Evolutionary conservation across 495 filamentous ascomycete species (phyloP), one percentile per base, ranked within the genome.

Genomic region (Aspergillus cristatus): DNA sequence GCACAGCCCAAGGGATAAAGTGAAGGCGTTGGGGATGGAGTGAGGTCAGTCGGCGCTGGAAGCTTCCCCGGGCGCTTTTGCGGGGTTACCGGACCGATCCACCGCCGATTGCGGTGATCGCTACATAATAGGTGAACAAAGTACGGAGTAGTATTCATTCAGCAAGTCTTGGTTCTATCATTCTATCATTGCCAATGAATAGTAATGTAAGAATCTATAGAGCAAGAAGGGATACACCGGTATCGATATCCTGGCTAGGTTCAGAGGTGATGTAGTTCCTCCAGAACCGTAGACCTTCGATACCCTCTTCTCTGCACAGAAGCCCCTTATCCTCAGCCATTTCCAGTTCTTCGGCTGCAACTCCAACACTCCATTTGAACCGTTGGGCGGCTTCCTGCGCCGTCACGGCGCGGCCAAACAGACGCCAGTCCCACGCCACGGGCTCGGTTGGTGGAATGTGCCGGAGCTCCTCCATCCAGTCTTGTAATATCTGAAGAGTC

Each of bases 291-390:
- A 87, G 54, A 1, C 86, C 86, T 54, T 91, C 86, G 20, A 90
- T 76, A 5, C 86, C 75, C 45, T 86, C 85, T 50, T 94, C 86
- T 38, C 86, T 75, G 55, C 86, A 91, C 15, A 94, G 57, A 10
- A 78, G 75, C 0, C 93, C 91, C 46, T 73, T 78, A 57, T 93
- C 84, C 56, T 87, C 88, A 5, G 91, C 91, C 91, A 97, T 96
- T 60, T 95, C 88, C 20, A 99, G 62, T 58, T 97, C 93, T 53
- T 97, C 93, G 37, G 77, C 79, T 3, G 91, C 93, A 14, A 99
- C 91, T n/a, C 93, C 93, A 12, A 99, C 82, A 56, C 91, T 97
- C 91, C 91, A 99, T 15, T 88, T 86, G 63, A 99, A 99, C 34
- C 74, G 71, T 60, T 94, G 86, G 1, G 91, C 91, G 0, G 76